Conservation (phyloP, 169 alveolate species). For the Cyclospora cayetanensis region DNA sequence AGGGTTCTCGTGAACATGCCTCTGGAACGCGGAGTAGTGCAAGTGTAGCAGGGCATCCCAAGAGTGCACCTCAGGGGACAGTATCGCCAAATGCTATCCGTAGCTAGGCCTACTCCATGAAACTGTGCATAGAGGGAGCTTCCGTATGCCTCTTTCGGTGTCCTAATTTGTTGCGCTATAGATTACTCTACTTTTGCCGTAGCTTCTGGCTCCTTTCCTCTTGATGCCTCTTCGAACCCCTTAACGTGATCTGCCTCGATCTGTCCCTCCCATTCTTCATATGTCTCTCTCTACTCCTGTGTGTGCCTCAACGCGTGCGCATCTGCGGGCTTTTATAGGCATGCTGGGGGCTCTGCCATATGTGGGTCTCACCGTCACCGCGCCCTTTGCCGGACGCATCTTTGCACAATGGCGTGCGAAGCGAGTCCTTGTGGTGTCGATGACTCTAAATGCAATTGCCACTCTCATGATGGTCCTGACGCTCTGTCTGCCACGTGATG, state of each 20-base stretch:
- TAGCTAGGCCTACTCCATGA: too few species aligned
- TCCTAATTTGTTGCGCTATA: too few species aligned
- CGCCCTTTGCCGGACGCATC: constrained; percentile 62
- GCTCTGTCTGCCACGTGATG: constrained; percentile 12
- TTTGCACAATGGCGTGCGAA: constrained; percentile 2
- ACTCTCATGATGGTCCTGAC: constrained; percentile 45
- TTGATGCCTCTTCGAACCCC: too few species aligned
- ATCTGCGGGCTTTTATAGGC: background rate
- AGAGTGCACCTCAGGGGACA: too few species aligned
- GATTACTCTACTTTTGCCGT: too few species aligned
- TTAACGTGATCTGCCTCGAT: background rate
- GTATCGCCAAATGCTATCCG: too few species aligned
- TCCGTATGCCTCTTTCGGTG: too few species aligned
- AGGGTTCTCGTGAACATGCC: too few species aligned
- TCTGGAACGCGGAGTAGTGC: too few species aligned
- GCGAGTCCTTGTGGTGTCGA: constrained; percentile 38
- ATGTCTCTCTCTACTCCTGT: background rate
- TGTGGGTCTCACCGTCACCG: constrained; percentile 59
- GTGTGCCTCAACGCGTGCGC: background rate
- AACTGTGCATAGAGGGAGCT: too few species aligned
- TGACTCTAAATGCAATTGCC: constrained; percentile 49
- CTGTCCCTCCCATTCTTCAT: background rate
- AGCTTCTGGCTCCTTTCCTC: too few species aligned
- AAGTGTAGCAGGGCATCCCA: too few species aligned
- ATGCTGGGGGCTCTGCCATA: constrained; percentile 71